Evolutionary conservation across 2,329 filamentous ascomycete species (phyloP), one percentile per base, ranked within the genome.

Genomic region (Fusarium penzigii): DNA sequence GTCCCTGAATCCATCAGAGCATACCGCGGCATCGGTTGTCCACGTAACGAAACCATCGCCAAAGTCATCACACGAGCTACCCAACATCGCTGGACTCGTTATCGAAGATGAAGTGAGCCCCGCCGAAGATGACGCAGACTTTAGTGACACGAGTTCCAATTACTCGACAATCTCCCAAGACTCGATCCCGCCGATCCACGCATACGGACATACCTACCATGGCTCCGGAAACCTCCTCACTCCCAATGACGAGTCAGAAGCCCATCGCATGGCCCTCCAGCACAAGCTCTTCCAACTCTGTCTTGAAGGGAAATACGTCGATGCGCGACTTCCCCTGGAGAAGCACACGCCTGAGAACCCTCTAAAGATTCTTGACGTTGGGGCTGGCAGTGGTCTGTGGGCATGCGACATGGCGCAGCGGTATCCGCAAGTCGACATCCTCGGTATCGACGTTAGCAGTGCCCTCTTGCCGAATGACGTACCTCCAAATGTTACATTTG

Each of bases 401-500:
- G 72, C 73, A 39, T 65, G 74, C 43, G 74, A 76, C 39, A 72
- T 75, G 69, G 75, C 69, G 5, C 68, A 66, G 41, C 65, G 65
- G 6, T 73, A 75, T 48, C 74, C 75, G 3, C 65, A 70, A 25
- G 71, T 70, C 25, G 63, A 66, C 5, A 69, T 78, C 13, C 68
- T 73, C 29, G 74, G 74, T 29, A 66, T 76, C 40, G 75, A 78
- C 51, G 58, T 76, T 17, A 74, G 70, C 17, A 69, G 69, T 25
- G 72, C 73, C n/a, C 67, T 77, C 34, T 62, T 73, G 41, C 72
- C 70, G 14, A 71, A 65, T 9, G 65, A 69, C 25, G 78, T 85
- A 8, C 83, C 84, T 7, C 75, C 80, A 16, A 87, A 87, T 58
- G 75, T 86, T 17, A 75, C 72, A 5, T 86, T 86, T 63, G 71